Conservation (phyloP, 2,329 filamentous ascomycete species). For the Paecilomyces fulvus region DNA sequence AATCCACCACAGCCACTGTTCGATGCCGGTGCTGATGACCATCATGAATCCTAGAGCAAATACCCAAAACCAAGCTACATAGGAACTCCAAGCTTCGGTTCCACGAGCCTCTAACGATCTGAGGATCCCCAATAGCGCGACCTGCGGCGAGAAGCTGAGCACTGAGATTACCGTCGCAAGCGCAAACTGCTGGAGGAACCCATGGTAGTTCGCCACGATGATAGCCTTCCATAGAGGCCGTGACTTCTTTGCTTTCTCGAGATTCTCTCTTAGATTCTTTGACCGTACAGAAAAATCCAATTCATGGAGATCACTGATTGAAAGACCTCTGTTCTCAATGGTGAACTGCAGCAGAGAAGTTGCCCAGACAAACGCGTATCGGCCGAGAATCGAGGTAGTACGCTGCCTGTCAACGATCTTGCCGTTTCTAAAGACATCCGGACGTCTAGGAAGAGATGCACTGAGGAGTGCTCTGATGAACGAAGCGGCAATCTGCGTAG, state of each 20-base stretch:
- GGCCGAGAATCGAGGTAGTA: slow-evolving; percentile 51
- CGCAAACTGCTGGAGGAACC: slow-evolving; percentile 50
- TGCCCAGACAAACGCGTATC: slow-evolving; percentile 59
- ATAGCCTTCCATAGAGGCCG: slow-evolving; percentile 51
- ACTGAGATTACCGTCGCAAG: slow-evolving; percentile 47
- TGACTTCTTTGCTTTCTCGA: slow-evolving; percentile 24
- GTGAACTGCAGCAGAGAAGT: slow-evolving; percentile 47
- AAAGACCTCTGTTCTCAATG: slow-evolving; percentile 50
- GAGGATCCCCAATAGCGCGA: slow-evolving; percentile 59
- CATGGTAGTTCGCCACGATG: slow-evolving; percentile 47
- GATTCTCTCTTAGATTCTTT: slow-evolving; percentile 45
- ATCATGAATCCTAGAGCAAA: slow-evolving; percentile 53
- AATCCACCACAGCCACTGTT: slow-evolving; percentile 57
- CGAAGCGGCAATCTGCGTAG: slow-evolving; percentile 39
- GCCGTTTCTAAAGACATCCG: slow-evolving; percentile 53
- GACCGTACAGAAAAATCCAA: slow-evolving; percentile 48
- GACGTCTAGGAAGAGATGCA: slow-evolving; percentile 55
- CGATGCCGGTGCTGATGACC: slow-evolving; percentile 47
- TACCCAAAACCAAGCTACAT: slow-evolving; percentile 57
- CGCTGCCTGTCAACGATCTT: slow-evolving; percentile 53
- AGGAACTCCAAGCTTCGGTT: slow-evolving; percentile 38
- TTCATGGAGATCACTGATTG: slow-evolving; percentile 53
- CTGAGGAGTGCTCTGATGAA: slow-evolving; percentile 24
- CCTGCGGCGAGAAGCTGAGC: slow-evolving; percentile 60
- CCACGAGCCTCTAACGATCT: slow-evolving; percentile 51